These are phyloP conservation scores for Amphirosellinia nigrospora DNA, from an alignment of 495 filamentous ascomycete genomes.

Conservation along the genomic window DNA sequence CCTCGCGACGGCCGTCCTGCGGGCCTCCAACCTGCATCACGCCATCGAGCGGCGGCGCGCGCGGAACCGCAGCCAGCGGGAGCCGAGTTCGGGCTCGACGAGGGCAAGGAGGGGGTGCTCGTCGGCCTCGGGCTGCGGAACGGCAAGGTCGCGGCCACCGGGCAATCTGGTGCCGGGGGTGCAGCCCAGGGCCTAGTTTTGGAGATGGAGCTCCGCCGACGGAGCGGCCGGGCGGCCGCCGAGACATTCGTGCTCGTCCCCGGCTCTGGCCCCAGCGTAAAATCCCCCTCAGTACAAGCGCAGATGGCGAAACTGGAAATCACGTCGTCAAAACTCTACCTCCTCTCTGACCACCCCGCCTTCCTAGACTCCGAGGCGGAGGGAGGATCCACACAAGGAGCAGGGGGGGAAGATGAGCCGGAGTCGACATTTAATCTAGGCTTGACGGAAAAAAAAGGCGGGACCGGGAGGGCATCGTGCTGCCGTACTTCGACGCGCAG, in stretches of 20 bases:
- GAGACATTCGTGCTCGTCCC: constrained; percentile 77
- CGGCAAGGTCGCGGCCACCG: constrained; percentile 14
- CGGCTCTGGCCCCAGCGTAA: neutral
- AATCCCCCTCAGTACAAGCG: neutral
- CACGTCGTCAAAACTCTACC: constrained; percentile 49
- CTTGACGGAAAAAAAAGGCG: constrained; percentile 84
- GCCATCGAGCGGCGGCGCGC: constrained; percentile 70
- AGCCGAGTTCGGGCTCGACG: constrained; percentile 75
- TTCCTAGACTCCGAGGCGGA: constrained; percentile 58
- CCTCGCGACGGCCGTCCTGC: constrained; percentile 58
- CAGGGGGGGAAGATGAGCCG: constrained; percentile 57
- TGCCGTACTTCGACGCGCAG: constrained; percentile 97
- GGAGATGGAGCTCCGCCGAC: constrained; percentile 83
- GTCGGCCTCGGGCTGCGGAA: constrained; percentile 57
- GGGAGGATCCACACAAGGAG: constrained; percentile 36
- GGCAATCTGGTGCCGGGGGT: neutral
- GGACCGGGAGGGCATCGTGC: constrained; percentile 84
- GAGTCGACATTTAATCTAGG: constrained; percentile 81
- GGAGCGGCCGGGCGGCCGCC: constrained; percentile 75
- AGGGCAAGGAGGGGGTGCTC: constrained; percentile 76
- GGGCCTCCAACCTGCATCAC: constrained; percentile 66
- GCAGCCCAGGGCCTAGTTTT: constrained; percentile 65
- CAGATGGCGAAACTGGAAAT: constrained; percentile 36
- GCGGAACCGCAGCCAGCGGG: constrained; percentile 68
- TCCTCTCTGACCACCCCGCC: constrained; percentile 79